Conservation (phyloP, 1,284 basidiomycete genomes). For the Microbotryum silenes-acaulis region DNA sequence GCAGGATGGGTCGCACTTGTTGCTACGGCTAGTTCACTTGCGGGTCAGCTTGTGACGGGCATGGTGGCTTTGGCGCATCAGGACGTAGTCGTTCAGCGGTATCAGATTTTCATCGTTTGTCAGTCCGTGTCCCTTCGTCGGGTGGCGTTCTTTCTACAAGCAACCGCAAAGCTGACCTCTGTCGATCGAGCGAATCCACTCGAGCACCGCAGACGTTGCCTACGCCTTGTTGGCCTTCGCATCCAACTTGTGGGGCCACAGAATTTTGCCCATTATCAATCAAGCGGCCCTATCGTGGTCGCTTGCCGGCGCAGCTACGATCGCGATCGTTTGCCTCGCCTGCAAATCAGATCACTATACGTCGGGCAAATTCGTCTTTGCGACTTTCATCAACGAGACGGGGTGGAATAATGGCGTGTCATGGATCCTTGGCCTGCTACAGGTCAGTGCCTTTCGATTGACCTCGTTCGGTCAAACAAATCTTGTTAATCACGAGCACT, state of each 20-base stretch:
- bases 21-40: conserved; percentile 20
- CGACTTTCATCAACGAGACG: conserved; percentile 42
- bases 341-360: conserved; percentile 41
- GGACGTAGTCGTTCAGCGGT: conserved; percentile 19
- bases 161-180: neutral
- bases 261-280: conserved; percentile 38
- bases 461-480: conserved; percentile 7
- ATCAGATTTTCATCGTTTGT: conserved; percentile 25
- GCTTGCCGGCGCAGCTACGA: conserved; percentile 39
- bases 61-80: conserved; percentile 19
- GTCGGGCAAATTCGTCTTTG: conserved; percentile 43
- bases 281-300: conserved; percentile 39
- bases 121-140: neutral
- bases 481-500: neutral
- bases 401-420: conserved; percentile 46
- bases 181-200: neutral
- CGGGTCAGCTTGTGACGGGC: conserved; percentile 17
- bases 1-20: conserved; percentile 31
- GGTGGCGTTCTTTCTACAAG: conserved; percentile 7
- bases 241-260: conserved; percentile 13
- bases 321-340: conserved; percentile 43
- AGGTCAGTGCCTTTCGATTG: neutral
- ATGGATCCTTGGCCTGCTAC: conserved; percentile 32
- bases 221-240: conserved; percentile 2
- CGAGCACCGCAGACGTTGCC: neutral